Evolutionary conservation across 2,329 filamentous ascomycete species (phyloP).

Genomic region (Corynespora cassiicola): DNA sequence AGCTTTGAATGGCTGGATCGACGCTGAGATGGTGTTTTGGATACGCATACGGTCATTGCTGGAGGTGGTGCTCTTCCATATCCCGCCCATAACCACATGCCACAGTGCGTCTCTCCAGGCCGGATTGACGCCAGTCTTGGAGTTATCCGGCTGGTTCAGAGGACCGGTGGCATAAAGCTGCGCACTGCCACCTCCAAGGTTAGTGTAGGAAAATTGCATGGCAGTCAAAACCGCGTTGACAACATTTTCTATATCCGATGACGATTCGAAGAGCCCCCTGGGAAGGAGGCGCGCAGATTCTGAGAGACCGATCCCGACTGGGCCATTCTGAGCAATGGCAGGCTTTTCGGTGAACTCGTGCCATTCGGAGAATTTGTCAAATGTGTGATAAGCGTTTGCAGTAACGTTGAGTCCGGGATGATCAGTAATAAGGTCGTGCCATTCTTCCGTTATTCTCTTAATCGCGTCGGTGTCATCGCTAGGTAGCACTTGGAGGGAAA

Average conservation of each 20-base stretch:
- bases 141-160: slow-evolving; percentile 36
- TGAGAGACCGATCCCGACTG: slow-evolving; percentile 40
- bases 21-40: slow-evolving; percentile 36
- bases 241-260: slow-evolving; percentile 25
- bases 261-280: slow-evolving; percentile 29
- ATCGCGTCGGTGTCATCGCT: slow-evolving; percentile 30
- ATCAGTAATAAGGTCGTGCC: slow-evolving; percentile 34
- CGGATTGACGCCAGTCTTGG: slow-evolving; percentile 38
- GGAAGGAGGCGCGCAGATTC: slow-evolving; percentile 43
- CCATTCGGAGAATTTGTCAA: slow-evolving; percentile 39
- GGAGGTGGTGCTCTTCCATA: slow-evolving; percentile 32
- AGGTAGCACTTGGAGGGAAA: slow-evolving; percentile 40
- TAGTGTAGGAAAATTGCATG: slow-evolving; percentile 38
- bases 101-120: slow-evolving; percentile 41
- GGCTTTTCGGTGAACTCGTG: slow-evolving; percentile 36
- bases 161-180: slow-evolving; percentile 46
- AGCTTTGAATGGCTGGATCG: slow-evolving; percentile 39
- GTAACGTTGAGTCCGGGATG: slow-evolving; percentile 41
- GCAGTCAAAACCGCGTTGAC: slow-evolving; percentile 38
- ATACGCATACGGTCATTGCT: slow-evolving; percentile 24
- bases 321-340: slow-evolving; percentile 38
- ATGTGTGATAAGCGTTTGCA: slow-evolving; percentile 39
- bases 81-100: slow-evolving; percentile 41
- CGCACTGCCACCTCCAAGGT: slow-evolving; percentile 32
- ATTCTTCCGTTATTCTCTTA: slow-evolving; percentile 33